These are phyloP conservation scores for Tulasnella sp. DNA, from an alignment of 768 basidiomycete genomes.

Conservation along the genomic window DNA sequence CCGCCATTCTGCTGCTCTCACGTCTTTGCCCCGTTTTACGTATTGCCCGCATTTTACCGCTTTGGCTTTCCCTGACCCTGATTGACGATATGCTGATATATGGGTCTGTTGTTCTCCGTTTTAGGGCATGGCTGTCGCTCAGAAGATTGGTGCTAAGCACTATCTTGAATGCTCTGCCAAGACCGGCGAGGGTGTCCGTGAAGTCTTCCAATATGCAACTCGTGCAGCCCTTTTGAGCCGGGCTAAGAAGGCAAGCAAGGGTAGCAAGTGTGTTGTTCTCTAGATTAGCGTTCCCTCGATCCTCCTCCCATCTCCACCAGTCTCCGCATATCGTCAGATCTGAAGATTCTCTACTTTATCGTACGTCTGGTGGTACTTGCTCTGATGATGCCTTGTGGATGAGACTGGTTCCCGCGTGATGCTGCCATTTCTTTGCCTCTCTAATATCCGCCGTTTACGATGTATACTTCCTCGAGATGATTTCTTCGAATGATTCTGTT, in stretches of 20 bases:
- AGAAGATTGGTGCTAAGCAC: slow-evolving; percentile 93
- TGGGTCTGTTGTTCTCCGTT: not conserved
- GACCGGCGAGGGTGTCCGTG: slow-evolving; percentile 92
- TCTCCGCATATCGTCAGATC: not conserved
- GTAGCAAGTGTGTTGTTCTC: slow-evolving; percentile 18
- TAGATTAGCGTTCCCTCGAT: slow-evolving; percentile 9
- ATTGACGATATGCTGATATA: not conserved
- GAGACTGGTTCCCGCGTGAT: not conserved
- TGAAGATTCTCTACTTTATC: not conserved
- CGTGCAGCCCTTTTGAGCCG: slow-evolving; percentile 73
- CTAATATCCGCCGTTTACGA: not conserved
- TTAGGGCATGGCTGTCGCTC: slow-evolving; percentile 86
- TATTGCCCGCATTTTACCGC: not conserved
- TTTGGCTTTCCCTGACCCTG: not conserved
- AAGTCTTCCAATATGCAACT: slow-evolving; percentile 98
- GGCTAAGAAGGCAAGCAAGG: slow-evolving; percentile 18
- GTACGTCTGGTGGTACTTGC: not conserved
- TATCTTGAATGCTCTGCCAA: slow-evolving; percentile 97
- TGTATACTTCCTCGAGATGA: not conserved
- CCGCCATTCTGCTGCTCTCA: not conserved
- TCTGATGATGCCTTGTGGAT: not conserved
- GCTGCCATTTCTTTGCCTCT: not conserved
- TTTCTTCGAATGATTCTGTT: not conserved
- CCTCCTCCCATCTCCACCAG: not conserved
- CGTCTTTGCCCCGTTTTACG: not conserved